A percentile compares a stretch with the other conserved stretches of the same genome.
Conservation (phyloP, 768 basidiomycete genomes). For the Lepiota brunneoincarnata region DNA sequence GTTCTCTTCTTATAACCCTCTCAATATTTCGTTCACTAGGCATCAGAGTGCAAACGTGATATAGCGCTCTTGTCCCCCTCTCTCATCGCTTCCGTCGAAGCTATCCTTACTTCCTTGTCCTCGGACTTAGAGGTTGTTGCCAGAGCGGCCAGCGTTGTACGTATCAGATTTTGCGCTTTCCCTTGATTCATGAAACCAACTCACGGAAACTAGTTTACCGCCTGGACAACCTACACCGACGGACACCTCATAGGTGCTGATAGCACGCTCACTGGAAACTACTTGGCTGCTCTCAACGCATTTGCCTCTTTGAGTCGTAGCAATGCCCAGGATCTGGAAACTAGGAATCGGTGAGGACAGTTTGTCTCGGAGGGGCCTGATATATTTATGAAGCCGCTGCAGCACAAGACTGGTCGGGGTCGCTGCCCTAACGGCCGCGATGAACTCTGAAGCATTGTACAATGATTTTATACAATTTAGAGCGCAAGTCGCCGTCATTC, state of each 20-base stretch:
- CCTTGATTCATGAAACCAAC: background rate
- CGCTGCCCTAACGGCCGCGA: slow-evolving; percentile 74
- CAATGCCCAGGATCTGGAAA: slow-evolving; percentile 60
- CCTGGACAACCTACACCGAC: slow-evolving; percentile 91
- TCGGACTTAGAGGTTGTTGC: slow-evolving; percentile 75
- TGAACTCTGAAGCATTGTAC: slow-evolving; percentile 84
- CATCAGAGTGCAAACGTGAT: slow-evolving; percentile 85
- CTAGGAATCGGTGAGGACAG: slow-evolving; percentile 61
- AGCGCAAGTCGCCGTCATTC: slow-evolving; percentile 65
- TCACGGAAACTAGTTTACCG: slow-evolving; percentile 65
- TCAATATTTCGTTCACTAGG: slow-evolving; percentile 78
- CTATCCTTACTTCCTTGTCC: slow-evolving; percentile 49
- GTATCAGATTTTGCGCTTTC: slow-evolving; percentile 24
- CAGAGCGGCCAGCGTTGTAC: slow-evolving; percentile 76
- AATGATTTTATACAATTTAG: slow-evolving; percentile 69
- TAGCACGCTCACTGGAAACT: slow-evolving; percentile 61
- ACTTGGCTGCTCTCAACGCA: slow-evolving; percentile 60
- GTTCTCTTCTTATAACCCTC: slow-evolving; percentile 79
- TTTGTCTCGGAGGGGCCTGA: background rate
- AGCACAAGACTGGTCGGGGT: slow-evolving; percentile 87
- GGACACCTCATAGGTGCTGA: slow-evolving; percentile 82
- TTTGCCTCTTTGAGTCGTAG: slow-evolving; percentile 63
- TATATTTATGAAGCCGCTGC: slow-evolving; percentile 11
- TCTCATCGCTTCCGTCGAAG: slow-evolving; percentile 63
- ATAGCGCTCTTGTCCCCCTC: slow-evolving; percentile 71